Conservation (phyloP, 1,284 basidiomycete species). For the Filobasidium uniguttulatum region DNA sequence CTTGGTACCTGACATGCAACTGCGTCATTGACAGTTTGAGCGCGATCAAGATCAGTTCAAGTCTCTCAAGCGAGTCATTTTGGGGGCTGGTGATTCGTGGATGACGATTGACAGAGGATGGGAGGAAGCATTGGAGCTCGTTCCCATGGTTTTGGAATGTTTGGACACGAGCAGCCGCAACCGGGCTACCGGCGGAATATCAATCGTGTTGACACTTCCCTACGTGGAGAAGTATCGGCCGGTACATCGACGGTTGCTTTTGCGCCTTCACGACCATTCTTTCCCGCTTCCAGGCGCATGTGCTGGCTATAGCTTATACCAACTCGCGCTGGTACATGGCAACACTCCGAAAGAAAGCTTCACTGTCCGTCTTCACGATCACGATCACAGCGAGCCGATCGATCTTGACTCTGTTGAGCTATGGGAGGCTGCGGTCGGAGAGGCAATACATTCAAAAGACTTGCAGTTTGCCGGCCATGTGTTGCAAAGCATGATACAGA, state of each 20-base stretch:
- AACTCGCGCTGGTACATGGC: background rate
- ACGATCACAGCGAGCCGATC: background rate
- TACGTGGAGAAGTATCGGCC: background rate
- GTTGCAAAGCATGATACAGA: background rate
- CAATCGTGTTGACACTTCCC: background rate
- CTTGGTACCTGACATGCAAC: no score
- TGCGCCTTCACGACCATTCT: background rate
- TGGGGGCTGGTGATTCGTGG: background rate
- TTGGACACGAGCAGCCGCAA: background rate
- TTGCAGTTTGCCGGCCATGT: background rate
- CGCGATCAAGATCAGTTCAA: no score
- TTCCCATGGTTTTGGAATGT: background rate
- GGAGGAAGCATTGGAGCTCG: background rate
- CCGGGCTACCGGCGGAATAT: background rate
- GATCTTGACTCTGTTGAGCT: background rate
- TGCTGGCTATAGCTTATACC: background rate
- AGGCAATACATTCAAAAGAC: background rate
- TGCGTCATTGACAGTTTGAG: no score
- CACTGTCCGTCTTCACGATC: background rate
- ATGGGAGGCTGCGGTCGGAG: background rate
- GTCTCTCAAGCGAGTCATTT: background rate
- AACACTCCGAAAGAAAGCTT: background rate
- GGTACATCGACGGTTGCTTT: background rate
- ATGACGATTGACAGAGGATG: background rate
- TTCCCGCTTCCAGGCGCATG: background rate